These are phyloP conservation scores for Ophiosphaerella herpotricha DNA, from an alignment of 2,329 filamentous ascomycete genomes.

Conservation along the genomic window DNA sequence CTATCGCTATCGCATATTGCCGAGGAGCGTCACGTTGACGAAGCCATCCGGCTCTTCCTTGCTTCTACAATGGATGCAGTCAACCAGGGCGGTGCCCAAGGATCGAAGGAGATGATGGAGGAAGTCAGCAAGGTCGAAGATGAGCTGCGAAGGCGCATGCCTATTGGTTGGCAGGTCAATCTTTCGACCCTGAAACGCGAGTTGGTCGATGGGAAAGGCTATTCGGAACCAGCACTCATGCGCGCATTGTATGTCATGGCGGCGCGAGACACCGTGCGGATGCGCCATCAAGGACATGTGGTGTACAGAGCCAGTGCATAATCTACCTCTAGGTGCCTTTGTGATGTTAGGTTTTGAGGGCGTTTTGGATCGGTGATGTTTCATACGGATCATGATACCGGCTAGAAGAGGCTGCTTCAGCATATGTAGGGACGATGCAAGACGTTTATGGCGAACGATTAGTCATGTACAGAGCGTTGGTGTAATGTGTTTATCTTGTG, in stretches of 20 bases:
- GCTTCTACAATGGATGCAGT: slow-evolving; percentile 98
- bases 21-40: slow-evolving; percentile 90
- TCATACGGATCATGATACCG: not conserved
- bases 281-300: slow-evolving; percentile 64
- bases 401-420: not conserved
- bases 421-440: too few relatives aligned
- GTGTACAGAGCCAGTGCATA: slow-evolving; percentile 28
- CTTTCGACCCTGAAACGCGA: slow-evolving; percentile 83
- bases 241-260: slow-evolving; percentile 85
- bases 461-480: too few relatives aligned
- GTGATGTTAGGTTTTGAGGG: too few relatives aligned
- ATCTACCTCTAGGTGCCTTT: not conserved
- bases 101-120: slow-evolving; percentile 86
- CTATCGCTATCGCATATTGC: slow-evolving; percentile 83
- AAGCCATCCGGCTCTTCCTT: slow-evolving; percentile 95
- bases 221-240: slow-evolving; percentile 83
- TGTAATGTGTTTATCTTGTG: too few relatives aligned
- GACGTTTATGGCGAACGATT: too few relatives aligned
- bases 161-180: slow-evolving; percentile 95
- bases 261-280: slow-evolving; percentile 82
- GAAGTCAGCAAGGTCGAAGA: slow-evolving; percentile 86
- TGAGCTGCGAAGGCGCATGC: slow-evolving; percentile 82
- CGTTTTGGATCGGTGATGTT: not conserved
- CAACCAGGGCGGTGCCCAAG: slow-evolving; percentile 78
- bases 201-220: slow-evolving; percentile 90